These are phyloP conservation scores for Fusarium praegraminearum DNA, from an alignment of 2,329 filamentous ascomycete species.

Conservation along the genomic window DNA sequence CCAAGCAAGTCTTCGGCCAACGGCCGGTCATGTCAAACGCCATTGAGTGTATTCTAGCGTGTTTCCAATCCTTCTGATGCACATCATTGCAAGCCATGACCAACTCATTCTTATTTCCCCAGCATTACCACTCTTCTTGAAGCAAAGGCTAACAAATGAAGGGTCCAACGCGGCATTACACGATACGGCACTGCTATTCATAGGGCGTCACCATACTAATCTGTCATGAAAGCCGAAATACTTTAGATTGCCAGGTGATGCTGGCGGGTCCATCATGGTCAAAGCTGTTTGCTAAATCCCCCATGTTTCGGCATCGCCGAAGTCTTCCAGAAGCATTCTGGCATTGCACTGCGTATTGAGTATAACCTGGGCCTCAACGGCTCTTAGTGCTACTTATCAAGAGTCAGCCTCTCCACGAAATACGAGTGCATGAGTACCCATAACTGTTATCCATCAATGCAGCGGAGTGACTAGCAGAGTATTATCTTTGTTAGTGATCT, in stretches of 20 bases:
- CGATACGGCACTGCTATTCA: constrained; percentile 13
- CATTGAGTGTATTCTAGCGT: constrained; percentile 21
- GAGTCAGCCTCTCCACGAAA: neutral
- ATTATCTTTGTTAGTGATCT: neutral
- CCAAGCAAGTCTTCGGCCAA: neutral
- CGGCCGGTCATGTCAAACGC: neutral
- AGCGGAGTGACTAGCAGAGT: neutral
- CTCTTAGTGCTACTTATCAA: neutral
- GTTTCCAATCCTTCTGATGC: constrained; percentile 33
- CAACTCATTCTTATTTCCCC: constrained; percentile 29
- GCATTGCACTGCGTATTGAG: neutral
- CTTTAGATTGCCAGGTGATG: constrained; percentile 18
- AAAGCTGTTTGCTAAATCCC: constrained; percentile 3
- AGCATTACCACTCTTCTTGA: constrained; percentile 11
- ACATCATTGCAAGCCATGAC: constrained; percentile 33
- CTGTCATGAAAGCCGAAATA: constrained; percentile 18
- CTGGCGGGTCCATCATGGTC: constrained; percentile 1
- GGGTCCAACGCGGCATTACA: neutral
- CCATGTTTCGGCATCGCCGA: constrained; percentile 36
- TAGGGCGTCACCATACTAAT: neutral
- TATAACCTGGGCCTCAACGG: neutral
- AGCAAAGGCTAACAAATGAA: constrained; percentile 1
- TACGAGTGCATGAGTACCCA: neutral
- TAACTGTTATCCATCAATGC: neutral
- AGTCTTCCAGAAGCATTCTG: constrained; percentile 30